Percentiles rank a stretch among this genome's conserved stretches.
phyloP scores from a whole-genome alignment of 768 basidiomycete species.

The Sporobolomyces roseus region DNA sequence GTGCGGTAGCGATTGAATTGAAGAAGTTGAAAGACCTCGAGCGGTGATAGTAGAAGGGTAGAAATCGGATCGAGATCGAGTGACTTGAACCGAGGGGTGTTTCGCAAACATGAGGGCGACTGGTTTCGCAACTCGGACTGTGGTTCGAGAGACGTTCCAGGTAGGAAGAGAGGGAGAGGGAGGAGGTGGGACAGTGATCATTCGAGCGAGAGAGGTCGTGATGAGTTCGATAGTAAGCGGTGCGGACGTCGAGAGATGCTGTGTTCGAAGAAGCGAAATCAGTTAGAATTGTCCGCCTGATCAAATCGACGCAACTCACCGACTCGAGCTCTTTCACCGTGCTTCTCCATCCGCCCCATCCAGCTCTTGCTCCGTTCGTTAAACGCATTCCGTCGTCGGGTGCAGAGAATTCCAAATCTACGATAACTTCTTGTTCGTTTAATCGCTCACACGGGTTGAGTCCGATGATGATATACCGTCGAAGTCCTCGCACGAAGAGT shows the following conservation, averaged over 20 bases:
- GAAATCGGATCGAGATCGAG: slow-evolving; percentile 51
- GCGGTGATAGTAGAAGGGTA: background rate
- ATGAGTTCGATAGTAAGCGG: slow-evolving; percentile 64
- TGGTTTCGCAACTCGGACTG: slow-evolving; percentile 66
- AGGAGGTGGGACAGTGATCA: slow-evolving; percentile 44
- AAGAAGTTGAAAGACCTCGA: slow-evolving; percentile 1
- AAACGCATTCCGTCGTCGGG: slow-evolving; percentile 47
- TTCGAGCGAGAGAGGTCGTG: slow-evolving; percentile 58
- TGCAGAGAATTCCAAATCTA: slow-evolving; percentile 51
- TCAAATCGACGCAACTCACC: slow-evolving; percentile 8
- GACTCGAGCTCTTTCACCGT: slow-evolving; percentile 26
- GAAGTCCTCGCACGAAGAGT: slow-evolving; percentile 53
- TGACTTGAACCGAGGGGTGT: slow-evolving; percentile 63
- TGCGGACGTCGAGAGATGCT: slow-evolving; percentile 23
- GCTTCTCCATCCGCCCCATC: slow-evolving; percentile 24
- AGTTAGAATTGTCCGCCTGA: background rate
- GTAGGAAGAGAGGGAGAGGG: background rate
- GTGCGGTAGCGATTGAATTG: slow-evolving; percentile 36
- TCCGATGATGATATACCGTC: slow-evolving; percentile 61
- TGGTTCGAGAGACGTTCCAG: slow-evolving; percentile 48
- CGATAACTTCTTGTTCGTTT: slow-evolving; percentile 61
- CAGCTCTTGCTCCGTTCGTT: slow-evolving; percentile 46
- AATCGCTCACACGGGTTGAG: slow-evolving; percentile 64
- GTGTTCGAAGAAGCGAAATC: background rate
- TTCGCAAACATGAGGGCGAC: slow-evolving; percentile 64